Evolutionary conservation across 768 basidiomycete genomes (phyloP).

Genomic region (Hirschioporus abietinus): DNA sequence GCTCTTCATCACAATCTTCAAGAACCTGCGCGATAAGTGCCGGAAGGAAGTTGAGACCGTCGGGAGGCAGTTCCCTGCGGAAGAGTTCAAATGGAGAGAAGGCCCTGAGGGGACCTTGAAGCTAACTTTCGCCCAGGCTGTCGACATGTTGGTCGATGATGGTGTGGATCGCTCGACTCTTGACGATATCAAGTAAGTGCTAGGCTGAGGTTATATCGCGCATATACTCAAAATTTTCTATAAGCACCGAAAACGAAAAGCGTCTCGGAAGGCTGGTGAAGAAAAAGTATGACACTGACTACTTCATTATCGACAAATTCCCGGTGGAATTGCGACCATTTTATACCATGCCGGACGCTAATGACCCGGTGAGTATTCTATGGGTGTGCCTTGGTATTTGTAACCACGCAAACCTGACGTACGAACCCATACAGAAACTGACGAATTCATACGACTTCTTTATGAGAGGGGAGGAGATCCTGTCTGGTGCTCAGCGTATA

Average conservation of each 20-base stretch:
- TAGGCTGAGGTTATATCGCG: conserved; percentile 2
- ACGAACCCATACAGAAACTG: conserved; percentile 46
- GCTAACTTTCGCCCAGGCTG: conserved; percentile 82
- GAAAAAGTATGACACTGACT: conserved; percentile 94
- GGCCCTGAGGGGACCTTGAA: conserved; percentile 84
- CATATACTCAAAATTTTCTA: background rate
- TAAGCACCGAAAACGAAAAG: conserved; percentile 93
- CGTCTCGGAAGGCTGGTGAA: conserved; percentile 85
- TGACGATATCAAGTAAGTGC: conserved; percentile 83
- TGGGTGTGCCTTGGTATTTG: conserved; percentile 8
- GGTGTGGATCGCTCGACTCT: conserved; percentile 72
- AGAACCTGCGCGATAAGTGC: conserved; percentile 71
- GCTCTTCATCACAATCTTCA: conserved; percentile 84
- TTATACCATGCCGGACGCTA: conserved; percentile 98
- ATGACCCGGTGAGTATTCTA: conserved; percentile 62
- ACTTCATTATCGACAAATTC: conserved; percentile 99
- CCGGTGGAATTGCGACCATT: conserved; percentile 93
- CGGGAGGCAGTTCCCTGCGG: conserved; percentile 85
- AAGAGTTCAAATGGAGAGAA: conserved; percentile 93
- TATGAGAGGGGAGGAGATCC: conserved; percentile 99
- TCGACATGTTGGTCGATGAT: conserved; percentile 80
- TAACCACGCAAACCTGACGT: conserved; percentile 1
- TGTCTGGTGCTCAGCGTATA: conserved; percentile 96
- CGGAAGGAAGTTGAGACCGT: conserved; percentile 78
- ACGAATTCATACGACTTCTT: conserved; percentile 99